Evolutionary conservation across 2,329 filamentous ascomycete genomes (phyloP), one percentile per base, ranked within the genome.

Genomic region (Sarocladium strictum): DNA sequence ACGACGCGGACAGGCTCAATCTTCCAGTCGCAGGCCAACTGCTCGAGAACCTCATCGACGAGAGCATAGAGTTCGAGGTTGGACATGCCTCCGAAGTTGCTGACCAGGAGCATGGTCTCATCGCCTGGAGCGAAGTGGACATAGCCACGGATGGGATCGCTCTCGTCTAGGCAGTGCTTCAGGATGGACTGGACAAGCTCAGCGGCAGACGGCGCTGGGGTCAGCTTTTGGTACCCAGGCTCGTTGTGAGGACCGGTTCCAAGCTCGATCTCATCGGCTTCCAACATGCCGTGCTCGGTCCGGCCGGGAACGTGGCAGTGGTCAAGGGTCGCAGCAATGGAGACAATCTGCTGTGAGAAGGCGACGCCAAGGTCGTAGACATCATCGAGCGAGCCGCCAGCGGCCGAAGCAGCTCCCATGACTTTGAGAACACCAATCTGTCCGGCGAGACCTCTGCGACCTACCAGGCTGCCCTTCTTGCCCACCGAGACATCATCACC

Each of bases 161-260:
- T 76, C 58, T 78, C 75, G 60, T 88, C 80, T 7, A 89, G 69
- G 57, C 74, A 83, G 74, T 83, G 69, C 24, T 70, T 74, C 21
- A 90, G 71, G 65, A 89, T 79, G 47, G 76, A 77, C 62, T 76
- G 75, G 53, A 82, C 72, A 29, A 83, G 68, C 10, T 74, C 76
- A 24, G 74, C 66, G 1, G 76, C 69, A 9, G 75, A 69, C 2
- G 77, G 79, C 0, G 67, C 71, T 0, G 79, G 83, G 0, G 76
- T 77, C 17, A 84, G 62, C 64, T 80, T 81, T 62, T 72, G 73
- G 61, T 82, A 78, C 0, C 78, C 84, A 0, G 84, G 83, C 65
- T 87, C 84, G 62, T 86, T 86, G 64, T 87, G 84, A 14, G 82
- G 82, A 0, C 84, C 84, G 21, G 83, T 85, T 2, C 84, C 84